Conservation (phyloP, 139 green algal species). For the Haematococcus sp. region DNA sequence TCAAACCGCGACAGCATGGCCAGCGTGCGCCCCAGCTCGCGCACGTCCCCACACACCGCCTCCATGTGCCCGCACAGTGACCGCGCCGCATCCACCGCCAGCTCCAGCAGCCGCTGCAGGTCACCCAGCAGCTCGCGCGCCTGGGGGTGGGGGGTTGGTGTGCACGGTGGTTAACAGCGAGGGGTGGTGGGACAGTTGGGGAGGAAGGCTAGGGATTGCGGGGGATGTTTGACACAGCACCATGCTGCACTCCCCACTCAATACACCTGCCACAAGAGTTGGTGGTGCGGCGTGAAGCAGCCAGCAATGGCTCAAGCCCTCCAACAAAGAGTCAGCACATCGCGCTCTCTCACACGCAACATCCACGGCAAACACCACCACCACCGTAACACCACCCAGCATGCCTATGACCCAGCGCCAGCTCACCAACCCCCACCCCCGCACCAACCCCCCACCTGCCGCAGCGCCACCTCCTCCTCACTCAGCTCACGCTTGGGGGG, state of each 20-base stretch:
- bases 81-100: conserved; percentile 18
- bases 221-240: too few species aligned
- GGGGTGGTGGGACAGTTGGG: too few species aligned
- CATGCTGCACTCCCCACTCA: too few species aligned
- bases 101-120: conserved; percentile 39
- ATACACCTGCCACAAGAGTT: too few species aligned
- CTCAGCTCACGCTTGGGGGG: conserved; percentile 19
- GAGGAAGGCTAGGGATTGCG: too few species aligned
- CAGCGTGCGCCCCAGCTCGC: conserved; percentile 28
- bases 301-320: too few species aligned
- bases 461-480: conserved; percentile 24
- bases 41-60: conserved; percentile 18
- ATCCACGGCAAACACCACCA: background rate
- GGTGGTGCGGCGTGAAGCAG: too few species aligned
- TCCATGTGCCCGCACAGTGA: conserved; percentile 32
- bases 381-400: background rate
- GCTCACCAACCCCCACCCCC: too few species aligned
- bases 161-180: too few species aligned
- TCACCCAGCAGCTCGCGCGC: conserved; percentile 44
- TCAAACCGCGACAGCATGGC: conserved; percentile 34
- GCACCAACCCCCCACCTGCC: conserved; percentile 3
- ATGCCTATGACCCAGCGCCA: background rate
- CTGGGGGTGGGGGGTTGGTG: too few species aligned
- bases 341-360: too few species aligned
- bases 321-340: too few species aligned